Conservation (phyloP, 306 rosid species). For the Lagenaria siceraria region DNA sequence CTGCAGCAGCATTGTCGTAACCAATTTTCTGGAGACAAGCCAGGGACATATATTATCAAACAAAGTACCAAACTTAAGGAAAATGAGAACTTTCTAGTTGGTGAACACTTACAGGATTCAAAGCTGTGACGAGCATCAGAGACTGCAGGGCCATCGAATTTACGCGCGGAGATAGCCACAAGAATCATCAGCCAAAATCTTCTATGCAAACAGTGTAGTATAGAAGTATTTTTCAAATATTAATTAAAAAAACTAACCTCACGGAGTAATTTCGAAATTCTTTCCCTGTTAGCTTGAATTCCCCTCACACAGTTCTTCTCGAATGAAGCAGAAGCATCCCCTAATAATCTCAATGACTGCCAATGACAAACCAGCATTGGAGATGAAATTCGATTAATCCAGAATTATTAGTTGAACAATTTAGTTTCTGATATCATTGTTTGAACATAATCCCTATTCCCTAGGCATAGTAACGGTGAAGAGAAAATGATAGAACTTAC, state of each 20-base stretch:
- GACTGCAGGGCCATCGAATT: conserved; percentile 50
- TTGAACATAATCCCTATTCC: background rate
- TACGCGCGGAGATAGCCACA: background rate
- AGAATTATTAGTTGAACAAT: background rate
- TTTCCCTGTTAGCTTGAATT: conserved; percentile 83
- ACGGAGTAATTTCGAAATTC: conserved; percentile 79
- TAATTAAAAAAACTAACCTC: conserved; percentile 53
- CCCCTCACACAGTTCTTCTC: conserved; percentile 97
- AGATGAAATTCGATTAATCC: background rate
- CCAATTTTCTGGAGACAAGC: conserved; percentile 76
- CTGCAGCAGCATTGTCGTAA: conserved; percentile 94
- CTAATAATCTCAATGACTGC: conserved; percentile 87
- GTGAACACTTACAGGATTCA: conserved; percentile 74
- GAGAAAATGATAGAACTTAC: conserved; percentile 32
- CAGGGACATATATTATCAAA: conserved; percentile 8
- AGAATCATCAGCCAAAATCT: conserved; percentile 23
- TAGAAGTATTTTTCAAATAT: conserved; percentile 1
- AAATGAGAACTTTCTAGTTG: background rate
- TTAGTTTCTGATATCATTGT: background rate
- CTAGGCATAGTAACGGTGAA: background rate
- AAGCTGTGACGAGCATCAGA: conserved; percentile 86
- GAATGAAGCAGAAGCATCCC: conserved; percentile 88
- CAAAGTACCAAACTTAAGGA: background rate
- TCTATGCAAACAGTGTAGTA: background rate
- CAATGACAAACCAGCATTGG: conserved; percentile 8